A percentile compares a stretch with the other conserved stretches of the same genome.
Conservation (phyloP, 2,329 filamentous ascomycete genomes). For the Leptographium radiaticola region DNA sequence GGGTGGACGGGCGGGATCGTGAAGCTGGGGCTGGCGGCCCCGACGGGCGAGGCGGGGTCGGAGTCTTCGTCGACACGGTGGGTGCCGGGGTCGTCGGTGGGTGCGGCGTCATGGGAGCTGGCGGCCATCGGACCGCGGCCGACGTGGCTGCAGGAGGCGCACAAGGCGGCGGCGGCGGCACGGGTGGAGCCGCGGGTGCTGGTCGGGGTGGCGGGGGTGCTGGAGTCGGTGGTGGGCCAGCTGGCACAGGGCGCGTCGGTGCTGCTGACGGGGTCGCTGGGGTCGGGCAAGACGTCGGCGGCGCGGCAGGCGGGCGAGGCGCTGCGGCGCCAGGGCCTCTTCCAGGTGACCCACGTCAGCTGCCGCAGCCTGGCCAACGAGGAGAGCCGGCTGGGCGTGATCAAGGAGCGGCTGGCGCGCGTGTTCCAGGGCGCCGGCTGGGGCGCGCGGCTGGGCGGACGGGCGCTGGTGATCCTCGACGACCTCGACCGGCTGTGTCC, state of each 20-base stretch:
- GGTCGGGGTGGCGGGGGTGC: constrained; percentile 71
- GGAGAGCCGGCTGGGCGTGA: constrained; percentile 75
- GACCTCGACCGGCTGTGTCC: constrained; percentile 90
- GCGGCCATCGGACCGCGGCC: constrained; percentile 61
- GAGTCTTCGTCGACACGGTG: constrained; percentile 38
- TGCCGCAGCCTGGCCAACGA: constrained; percentile 82
- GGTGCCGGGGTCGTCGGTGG: constrained; percentile 60
- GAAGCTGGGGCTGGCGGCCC: constrained; percentile 45
- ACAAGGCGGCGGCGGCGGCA: constrained; percentile 28
- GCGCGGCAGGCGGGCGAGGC: constrained; percentile 62
- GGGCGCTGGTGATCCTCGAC: constrained; percentile 74
- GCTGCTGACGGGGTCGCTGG: constrained; percentile 75
- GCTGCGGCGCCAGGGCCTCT: constrained; percentile 60
- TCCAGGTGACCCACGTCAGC: constrained; percentile 73
- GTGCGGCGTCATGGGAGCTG: constrained; percentile 60
- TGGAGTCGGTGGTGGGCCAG: constrained; percentile 61
- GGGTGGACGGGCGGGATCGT: constrained; percentile 73
- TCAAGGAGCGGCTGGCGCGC: constrained; percentile 77
- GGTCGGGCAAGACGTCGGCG: constrained; percentile 78
- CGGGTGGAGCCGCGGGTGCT: constrained; percentile 40
- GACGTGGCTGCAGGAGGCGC: constrained; percentile 30
- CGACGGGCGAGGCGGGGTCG: not conserved
- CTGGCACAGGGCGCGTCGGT: constrained; percentile 80
- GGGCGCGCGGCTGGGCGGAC: constrained; percentile 78
- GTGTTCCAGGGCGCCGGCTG: constrained; percentile 84